A percentile compares a stretch with the other conserved stretches of the same genome.
phyloP scores from a whole-genome alignment of 257 asterid genomes.

The Plantago ovata region DNA sequence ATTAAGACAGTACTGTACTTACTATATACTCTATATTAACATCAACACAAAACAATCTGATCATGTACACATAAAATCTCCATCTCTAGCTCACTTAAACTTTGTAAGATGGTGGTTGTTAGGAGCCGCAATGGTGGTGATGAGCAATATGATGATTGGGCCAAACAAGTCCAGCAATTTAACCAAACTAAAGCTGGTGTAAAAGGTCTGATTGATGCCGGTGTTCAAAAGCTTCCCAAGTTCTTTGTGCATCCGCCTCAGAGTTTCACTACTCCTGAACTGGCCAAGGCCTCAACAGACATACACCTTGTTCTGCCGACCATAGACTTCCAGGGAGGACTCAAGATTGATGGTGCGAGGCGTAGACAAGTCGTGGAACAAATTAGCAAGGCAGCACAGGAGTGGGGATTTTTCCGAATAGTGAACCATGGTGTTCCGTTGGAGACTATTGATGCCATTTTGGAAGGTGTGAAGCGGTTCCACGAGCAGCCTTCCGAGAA shows the following conservation, averaged over 20 bases:
- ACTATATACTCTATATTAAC: too few relatives aligned
- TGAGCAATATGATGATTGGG: too few relatives aligned
- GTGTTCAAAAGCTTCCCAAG: slow-evolving; percentile 23
- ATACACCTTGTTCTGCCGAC: slow-evolving; percentile 25
- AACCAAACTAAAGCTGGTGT: slow-evolving; percentile 37
- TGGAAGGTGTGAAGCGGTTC: slow-evolving; percentile 31
- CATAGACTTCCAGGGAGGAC: slow-evolving; percentile 25
- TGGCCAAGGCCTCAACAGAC: background rate
- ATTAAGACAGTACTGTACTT: too few relatives aligned
- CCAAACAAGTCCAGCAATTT: slow-evolving; percentile 23
- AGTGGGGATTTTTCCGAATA: slow-evolving; percentile 40
- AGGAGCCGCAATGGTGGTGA: too few relatives aligned
- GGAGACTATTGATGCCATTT: slow-evolving; percentile 33
- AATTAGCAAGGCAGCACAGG: slow-evolving; percentile 22
- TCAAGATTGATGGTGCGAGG: background rate
- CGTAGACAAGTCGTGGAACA: slow-evolving; percentile 25
- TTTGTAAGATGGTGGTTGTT: too few relatives aligned
- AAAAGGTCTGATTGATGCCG: slow-evolving; percentile 33
- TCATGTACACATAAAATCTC: too few relatives aligned
- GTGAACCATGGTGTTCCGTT: slow-evolving; percentile 34
- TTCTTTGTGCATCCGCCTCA: slow-evolving; percentile 26
- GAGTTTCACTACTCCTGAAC: background rate
- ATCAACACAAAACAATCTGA: too few relatives aligned
- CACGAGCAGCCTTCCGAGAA: slow-evolving; percentile 31
- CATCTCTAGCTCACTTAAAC: too few relatives aligned